A percentile compares a stretch with the other conserved stretches of the same genome.
Conservation (phyloP, 306 rosid species). For the Clitoria ternatea region DNA sequence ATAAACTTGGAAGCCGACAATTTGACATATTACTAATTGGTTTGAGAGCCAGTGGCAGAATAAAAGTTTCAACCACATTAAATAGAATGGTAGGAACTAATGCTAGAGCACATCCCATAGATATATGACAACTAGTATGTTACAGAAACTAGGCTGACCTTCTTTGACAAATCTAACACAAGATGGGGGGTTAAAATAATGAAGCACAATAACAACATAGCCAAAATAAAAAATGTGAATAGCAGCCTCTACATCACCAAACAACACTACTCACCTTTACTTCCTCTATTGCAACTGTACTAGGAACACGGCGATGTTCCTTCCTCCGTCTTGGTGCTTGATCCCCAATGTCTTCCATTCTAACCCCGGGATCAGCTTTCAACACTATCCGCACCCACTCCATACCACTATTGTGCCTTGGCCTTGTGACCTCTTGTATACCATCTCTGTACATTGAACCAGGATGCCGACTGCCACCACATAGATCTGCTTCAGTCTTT, state of each 20-base stretch:
- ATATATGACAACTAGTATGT: neutral
- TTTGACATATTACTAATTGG: neutral
- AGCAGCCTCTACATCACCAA: constrained; percentile 10
- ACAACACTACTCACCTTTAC: constrained; percentile 60
- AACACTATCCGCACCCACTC: constrained; percentile 80
- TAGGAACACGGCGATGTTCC: constrained; percentile 98
- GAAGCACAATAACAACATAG: neutral
- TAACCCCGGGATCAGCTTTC: constrained; percentile 69
- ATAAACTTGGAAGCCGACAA: neutral
- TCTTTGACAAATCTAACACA: constrained; percentile 13
- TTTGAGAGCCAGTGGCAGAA: neutral
- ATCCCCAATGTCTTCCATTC: constrained; percentile 83
- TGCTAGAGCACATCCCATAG: neutral
- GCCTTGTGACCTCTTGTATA: constrained; percentile 32
- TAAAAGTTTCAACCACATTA: neutral
- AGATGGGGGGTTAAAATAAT: neutral
- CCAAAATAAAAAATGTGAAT: neutral
- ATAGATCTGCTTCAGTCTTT: constrained; percentile 38
- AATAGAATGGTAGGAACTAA: neutral
- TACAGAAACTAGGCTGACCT: constrained; percentile 3
- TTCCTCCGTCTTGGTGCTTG: constrained; percentile 62
- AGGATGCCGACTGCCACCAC: constrained; percentile 1
- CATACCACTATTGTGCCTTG: constrained; percentile 40
- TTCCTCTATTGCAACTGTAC: constrained; percentile 91
- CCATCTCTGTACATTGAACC: constrained; percentile 25